A percentile compares a stretch with the other conserved stretches of the same genome.
Conservation (phyloP, 371 early-diverging fungal genomes). For the Apophysomyces sp. region DNA sequence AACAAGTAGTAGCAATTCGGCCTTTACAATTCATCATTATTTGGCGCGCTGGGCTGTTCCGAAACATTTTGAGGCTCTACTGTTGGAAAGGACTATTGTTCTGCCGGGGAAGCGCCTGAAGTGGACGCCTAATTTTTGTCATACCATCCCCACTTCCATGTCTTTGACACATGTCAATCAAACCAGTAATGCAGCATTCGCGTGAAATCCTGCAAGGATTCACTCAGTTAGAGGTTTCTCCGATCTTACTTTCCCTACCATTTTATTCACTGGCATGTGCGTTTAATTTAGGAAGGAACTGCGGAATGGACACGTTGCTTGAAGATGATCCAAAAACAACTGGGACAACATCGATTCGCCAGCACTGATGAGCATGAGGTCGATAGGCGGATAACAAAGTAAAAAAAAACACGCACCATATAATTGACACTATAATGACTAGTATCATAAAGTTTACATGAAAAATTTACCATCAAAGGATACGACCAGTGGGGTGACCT, state of each 20-base stretch:
- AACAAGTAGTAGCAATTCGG: too few relatives aligned
- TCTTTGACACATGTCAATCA: neutral
- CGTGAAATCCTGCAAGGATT: neutral
- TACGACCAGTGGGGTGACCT: slow-evolving; percentile 7
- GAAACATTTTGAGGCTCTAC: too few relatives aligned
- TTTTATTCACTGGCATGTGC: neutral
- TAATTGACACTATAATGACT: neutral
- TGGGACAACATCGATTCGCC: neutral
- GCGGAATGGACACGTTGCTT: neutral
- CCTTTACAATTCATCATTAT: too few relatives aligned
- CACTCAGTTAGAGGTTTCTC: neutral
- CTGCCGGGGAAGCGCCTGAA: too few relatives aligned
- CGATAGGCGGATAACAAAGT: neutral
- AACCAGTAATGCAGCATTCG: neutral
- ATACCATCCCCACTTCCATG: neutral
- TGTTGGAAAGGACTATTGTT: too few relatives aligned
- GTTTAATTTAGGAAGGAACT: neutral
- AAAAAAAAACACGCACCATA: neutral
- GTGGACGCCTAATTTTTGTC: neutral
- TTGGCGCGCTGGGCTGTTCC: too few relatives aligned
- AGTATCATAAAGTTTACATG: slow-evolving; percentile 8
- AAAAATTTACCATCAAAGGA: slow-evolving; percentile 17
- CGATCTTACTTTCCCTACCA: neutral
- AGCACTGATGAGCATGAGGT: slow-evolving; percentile 6
- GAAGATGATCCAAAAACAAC: neutral